Evolutionary conservation across 306 rosid genomes (phyloP).

Genomic region (Sechiopsis laciniata): DNA sequence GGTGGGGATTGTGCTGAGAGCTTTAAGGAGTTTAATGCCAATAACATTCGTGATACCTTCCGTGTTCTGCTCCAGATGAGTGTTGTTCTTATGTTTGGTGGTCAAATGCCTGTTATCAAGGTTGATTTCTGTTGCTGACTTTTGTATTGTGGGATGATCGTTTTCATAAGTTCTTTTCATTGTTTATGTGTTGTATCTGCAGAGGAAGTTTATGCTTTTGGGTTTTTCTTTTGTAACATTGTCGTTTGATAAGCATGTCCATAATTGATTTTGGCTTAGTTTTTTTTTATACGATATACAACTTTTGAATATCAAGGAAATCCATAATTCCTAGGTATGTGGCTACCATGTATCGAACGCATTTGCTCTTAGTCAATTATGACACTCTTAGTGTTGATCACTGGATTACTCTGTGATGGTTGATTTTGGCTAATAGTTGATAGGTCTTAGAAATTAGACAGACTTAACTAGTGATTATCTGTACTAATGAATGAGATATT

Average conservation of each 20-base stretch:
- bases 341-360: too few species aligned
- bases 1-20: constrained; percentile 49
- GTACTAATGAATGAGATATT: not conserved
- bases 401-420: too few species aligned
- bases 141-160: not conserved
- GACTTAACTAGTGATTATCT: not conserved
- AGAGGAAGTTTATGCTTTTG: not conserved
- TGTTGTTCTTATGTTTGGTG: constrained; percentile 39
- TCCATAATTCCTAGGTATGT: too few species aligned
- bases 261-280: not conserved
- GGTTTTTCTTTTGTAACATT: not conserved
- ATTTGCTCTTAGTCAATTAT: too few species aligned
- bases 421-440: not conserved
- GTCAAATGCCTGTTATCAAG: constrained; percentile 42
- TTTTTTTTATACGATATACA: too few species aligned
- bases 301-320: too few species aligned
- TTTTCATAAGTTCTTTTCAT: not conserved
- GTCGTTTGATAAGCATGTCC: not conserved
- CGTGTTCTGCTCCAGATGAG: constrained; percentile 40
- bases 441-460: not conserved
- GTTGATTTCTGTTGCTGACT: constrained; percentile 14
- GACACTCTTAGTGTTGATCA: too few species aligned
- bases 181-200: not conserved
- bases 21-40: constrained; percentile 42
- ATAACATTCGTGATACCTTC: constrained; percentile 40